Conservation (phyloP, 2,329 filamentous ascomycete species). For the Nothopassalora personata region DNA sequence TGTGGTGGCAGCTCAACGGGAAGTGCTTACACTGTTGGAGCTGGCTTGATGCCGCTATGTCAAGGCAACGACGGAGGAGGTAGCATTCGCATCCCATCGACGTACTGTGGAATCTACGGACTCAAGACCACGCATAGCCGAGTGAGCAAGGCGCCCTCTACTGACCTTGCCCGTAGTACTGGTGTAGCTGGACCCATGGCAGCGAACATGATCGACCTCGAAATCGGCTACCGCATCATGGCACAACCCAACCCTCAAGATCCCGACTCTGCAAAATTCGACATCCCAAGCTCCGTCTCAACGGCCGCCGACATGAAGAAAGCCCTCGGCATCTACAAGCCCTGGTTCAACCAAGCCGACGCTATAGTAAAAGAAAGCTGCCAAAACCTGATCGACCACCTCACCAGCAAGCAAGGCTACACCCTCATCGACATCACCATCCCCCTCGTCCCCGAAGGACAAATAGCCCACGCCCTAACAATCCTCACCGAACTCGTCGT, state of each 20-base stretch:
- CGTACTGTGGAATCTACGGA: constrained; percentile 75
- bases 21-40: constrained; percentile 62
- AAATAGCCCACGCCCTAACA: constrained; percentile 69
- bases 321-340: constrained; percentile 63
- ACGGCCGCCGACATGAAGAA: constrained; percentile 39
- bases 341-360: constrained; percentile 67
- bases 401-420: constrained; percentile 52
- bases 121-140: constrained; percentile 74
- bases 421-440: constrained; percentile 56
- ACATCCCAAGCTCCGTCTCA: constrained; percentile 36
- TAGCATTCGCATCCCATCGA: constrained; percentile 66
- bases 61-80: constrained; percentile 71
- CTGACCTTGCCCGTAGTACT: constrained; percentile 56
- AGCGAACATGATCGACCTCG: constrained; percentile 69
- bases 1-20: constrained; percentile 77
- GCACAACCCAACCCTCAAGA: constrained; percentile 63
- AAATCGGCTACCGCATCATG: constrained; percentile 76
- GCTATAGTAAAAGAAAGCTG: constrained; percentile 58
- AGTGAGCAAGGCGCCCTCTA: constrained; percentile 54
- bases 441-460: constrained; percentile 63
- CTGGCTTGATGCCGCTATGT: constrained; percentile 68
- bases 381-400: constrained; percentile 54
- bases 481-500: constrained; percentile 68
- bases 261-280: constrained; percentile 58
- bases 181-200: constrained; percentile 72